A percentile compares a stretch with the other conserved stretches of the same genome.
Evolutionary conservation across 164 flowering plant species (phyloP).

Genomic region (Nymphaea thermarum): DNA sequence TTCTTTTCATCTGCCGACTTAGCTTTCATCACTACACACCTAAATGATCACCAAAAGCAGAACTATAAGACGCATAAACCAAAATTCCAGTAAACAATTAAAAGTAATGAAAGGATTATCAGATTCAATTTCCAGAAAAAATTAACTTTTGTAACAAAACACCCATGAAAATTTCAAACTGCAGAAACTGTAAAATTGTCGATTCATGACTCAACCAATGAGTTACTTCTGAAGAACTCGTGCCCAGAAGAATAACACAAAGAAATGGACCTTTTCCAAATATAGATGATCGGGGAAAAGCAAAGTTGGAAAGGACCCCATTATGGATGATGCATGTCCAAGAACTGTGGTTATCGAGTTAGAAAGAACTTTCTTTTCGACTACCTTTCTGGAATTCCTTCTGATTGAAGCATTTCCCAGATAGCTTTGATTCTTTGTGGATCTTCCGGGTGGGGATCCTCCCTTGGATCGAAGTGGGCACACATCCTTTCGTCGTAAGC

Average conservation of each 20-base stretch:
- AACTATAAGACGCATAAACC: neutral
- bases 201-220: neutral
- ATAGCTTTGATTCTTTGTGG: slow-evolving; percentile 64
- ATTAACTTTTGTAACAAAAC: neutral
- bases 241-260: neutral
- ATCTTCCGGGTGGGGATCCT: slow-evolving; percentile 58
- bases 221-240: neutral
- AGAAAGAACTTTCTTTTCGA: neutral
- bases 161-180: neutral
- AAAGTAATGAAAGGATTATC: too few relatives aligned
- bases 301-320: neutral
- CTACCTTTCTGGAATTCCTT: slow-evolving; percentile 58
- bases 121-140: neutral
- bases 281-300: neutral
- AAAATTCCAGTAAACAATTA: neutral
- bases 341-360: neutral
- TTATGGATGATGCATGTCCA: too few relatives aligned
- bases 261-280: neutral
- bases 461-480: slow-evolving; percentile 42
- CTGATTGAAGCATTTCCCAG: slow-evolving; percentile 51
- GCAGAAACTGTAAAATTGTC: neutral
- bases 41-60: slow-evolving; percentile 12
- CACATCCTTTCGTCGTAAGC: slow-evolving; percentile 90
- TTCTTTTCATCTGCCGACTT: slow-evolving; percentile 70
- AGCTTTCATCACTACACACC: slow-evolving; percentile 69